phyloP scores from a whole-genome alignment of 2,329 filamentous ascomycete genomes.

The Verticillium tricorpus region DNA sequence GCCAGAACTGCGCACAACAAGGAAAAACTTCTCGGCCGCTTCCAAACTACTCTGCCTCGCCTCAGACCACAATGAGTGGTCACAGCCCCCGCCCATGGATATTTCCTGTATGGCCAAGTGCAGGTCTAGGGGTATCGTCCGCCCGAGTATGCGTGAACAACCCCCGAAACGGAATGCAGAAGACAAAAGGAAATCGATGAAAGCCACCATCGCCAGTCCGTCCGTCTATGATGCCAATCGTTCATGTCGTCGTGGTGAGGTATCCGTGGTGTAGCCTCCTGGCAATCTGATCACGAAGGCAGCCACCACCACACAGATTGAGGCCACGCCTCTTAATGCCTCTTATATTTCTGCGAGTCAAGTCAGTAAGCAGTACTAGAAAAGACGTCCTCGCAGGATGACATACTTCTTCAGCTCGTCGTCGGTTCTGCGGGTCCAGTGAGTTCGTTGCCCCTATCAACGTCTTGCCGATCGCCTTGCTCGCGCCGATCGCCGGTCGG shows the following conservation, averaged over 20 bases:
- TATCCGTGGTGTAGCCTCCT: not conserved
- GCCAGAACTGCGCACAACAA: not conserved
- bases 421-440: constrained; percentile 75
- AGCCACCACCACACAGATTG: not conserved
- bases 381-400: not conserved
- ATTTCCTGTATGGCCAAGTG: not conserved
- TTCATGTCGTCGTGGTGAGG: not conserved
- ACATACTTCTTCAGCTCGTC: constrained; percentile 85
- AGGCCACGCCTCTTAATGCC: constrained; percentile 22
- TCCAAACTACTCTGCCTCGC: not conserved
- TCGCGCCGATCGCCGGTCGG: constrained; percentile 83
- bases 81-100: not conserved
- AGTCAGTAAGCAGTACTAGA: not conserved
- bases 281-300: not conserved
- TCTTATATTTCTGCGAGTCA: constrained; percentile 43
- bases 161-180: not conserved
- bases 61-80: not conserved
- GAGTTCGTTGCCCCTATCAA: constrained; percentile 89
- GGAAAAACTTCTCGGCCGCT: not conserved
- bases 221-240: constrained; percentile 13
- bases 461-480: constrained; percentile 82
- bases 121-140: not conserved
- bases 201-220: constrained; percentile 12
- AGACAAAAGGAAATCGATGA: not conserved
- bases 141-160: not conserved